These are phyloP conservation scores for Cylindrodendrum hubeiense DNA, from an alignment of 2,329 filamentous ascomycete species.

Conservation along the genomic window DNA sequence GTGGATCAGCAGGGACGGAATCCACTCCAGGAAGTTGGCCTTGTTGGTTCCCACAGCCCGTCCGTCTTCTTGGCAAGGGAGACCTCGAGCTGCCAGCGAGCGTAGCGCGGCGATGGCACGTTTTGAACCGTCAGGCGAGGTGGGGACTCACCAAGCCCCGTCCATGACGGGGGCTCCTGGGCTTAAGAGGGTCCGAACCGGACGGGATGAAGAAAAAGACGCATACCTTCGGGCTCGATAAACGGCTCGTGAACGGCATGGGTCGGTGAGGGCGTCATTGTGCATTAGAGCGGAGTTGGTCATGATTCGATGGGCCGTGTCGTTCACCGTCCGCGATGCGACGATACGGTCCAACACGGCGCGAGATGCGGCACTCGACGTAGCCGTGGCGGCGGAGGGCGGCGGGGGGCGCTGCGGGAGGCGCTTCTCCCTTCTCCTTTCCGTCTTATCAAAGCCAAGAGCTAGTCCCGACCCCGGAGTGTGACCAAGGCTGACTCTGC, in stretches of 20 bases:
- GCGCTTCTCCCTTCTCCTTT: not conserved
- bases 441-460: not conserved
- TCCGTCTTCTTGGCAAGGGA: too few relatives aligned
- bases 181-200: not conserved
- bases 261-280: slow-evolving; percentile 22
- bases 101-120: too few relatives aligned
- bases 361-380: not conserved
- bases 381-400: not conserved
- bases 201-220: slow-evolving; percentile 11
- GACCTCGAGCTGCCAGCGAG: too few relatives aligned
- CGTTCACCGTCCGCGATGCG: not conserved
- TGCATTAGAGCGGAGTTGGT: slow-evolving; percentile 6
- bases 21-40: too few relatives aligned
- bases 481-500: not conserved
- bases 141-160: too few relatives aligned
- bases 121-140: too few relatives aligned
- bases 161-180: too few relatives aligned
- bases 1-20: too few relatives aligned
- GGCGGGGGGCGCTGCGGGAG: too few relatives aligned
- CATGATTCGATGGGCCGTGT: not conserved
- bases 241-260: slow-evolving; percentile 16
- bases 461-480: not conserved
- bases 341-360: not conserved
- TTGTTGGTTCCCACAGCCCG: too few relatives aligned
- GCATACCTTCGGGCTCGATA: not conserved